A percentile compares a stretch with the other conserved stretches of the same genome.
Evolutionary conservation across 2,329 filamentous ascomycete species (phyloP).

Genomic region (Mariannaea sp.): DNA sequence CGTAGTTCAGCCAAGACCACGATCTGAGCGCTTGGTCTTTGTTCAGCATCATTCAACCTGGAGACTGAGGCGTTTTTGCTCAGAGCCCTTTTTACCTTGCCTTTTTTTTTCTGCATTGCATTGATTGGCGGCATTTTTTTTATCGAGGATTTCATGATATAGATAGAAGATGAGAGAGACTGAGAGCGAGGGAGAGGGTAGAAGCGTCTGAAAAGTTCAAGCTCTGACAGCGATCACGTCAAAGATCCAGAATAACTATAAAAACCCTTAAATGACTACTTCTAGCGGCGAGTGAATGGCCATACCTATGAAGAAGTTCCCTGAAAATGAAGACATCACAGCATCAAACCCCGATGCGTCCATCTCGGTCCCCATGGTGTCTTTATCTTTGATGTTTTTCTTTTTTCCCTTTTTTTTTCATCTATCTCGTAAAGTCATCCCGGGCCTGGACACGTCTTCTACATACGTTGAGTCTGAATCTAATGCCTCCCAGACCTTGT

Average conservation of each 20-base stretch:
- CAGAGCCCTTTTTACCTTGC: not conserved
- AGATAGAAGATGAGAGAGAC: too few species aligned
- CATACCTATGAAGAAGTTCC: too few species aligned
- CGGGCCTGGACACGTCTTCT: constrained; percentile 26
- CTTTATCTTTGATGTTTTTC: constrained; percentile 20
- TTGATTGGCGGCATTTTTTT: not conserved
- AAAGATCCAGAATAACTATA: too few species aligned
- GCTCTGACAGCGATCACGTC: too few species aligned
- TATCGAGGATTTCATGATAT: too few species aligned
- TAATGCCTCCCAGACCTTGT: constrained; percentile 21
- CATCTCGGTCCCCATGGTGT: too few species aligned
- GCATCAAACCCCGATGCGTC: not conserved
- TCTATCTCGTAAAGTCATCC: constrained; percentile 37
- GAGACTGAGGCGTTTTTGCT: not conserved
- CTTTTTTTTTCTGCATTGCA: not conserved
- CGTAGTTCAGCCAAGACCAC: constrained; percentile 5
- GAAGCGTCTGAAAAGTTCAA: too few species aligned
- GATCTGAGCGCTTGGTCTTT: not conserved
- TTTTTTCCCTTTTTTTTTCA: constrained; percentile 29
- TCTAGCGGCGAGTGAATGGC: too few species aligned
- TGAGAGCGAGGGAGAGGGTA: too few species aligned
- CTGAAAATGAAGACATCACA: not conserved
- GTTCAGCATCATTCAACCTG: not conserved
- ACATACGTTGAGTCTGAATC: constrained; percentile 19
- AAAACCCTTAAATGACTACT: too few species aligned